Evolutionary conservation across 306 rosid species (phyloP), one percentile per base, ranked within the genome.

Genomic region (Citrullus colocynthis): DNA sequence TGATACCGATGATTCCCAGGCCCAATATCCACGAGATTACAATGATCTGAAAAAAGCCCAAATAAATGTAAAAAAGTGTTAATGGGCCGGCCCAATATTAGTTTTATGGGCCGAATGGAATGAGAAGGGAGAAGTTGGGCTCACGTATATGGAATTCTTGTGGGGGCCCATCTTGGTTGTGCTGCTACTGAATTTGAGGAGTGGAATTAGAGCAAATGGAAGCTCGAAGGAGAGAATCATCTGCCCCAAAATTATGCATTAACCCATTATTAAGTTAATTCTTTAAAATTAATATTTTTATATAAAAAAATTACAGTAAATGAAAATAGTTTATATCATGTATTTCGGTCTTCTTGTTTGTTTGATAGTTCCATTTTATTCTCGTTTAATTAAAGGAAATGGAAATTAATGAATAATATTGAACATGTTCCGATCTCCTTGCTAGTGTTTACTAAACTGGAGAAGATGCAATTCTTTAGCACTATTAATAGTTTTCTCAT

Each of bases 151-250:
- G 37, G 89, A 92, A 81, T 94, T 94, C 90, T 88, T 89, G 88
- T 92, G 90, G 70, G 97, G 97, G 70, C 97, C 97, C 98, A 94
- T 94, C 78, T 92, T 94, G 61, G 92, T 83, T 41, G 78, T 67
- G 49, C 93, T 88, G 63, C 93, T 87, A 78, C 98, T 94, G 78
- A 94, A 94, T 76, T 92, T 94, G 28, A 94, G 97, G 14, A 92
- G 97, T 30, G 98, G 93, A 78, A 92, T 92, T 30, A 95, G 83
- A 73, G 97, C 96, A 70, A 95, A 94, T 61, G 97, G 97, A 41
- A 92, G 93, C 71, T 91, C 96, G 79, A 94, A 94, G 18, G 97
- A 87, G 80, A 94, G 97, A 73, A 94, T 88, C 97, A 91, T 94
- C 98, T 94, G 93, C 0, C 4, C 74, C 82, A 59, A 75, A 24